Percentiles rank a stretch among this genome's conserved stretches.
Evolutionary conservation across 73 alveolate species (phyloP).

Genomic region (Paramecium sexaurelia): DNA sequence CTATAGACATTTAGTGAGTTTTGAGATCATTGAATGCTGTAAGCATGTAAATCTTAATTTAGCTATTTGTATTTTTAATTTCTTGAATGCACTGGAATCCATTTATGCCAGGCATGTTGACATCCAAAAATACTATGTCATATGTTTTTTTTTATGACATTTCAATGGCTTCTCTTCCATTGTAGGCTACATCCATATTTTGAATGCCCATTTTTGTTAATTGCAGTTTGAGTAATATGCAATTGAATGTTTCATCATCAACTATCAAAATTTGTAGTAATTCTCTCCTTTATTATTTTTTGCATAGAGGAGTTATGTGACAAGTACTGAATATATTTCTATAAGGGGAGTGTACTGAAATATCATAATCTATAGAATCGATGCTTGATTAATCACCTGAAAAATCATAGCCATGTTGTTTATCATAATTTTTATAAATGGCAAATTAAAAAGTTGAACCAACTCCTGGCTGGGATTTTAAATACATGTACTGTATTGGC

Average conservation of each 20-base stretch:
- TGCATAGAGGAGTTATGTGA: not conserved
- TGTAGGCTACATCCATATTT: not conserved
- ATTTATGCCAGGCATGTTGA: constrained; percentile 24
- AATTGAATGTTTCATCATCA: constrained; percentile 31
- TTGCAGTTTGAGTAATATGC: not conserved
- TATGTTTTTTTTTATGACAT: not conserved
- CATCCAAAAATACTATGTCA: constrained; percentile 38
- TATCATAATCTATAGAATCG: constrained; percentile 38
- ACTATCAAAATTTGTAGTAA: not conserved
- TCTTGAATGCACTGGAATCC: not conserved
- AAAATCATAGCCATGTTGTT: not conserved
- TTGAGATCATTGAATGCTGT: not conserved
- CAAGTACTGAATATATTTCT: not conserved
- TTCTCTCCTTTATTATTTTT: not conserved
- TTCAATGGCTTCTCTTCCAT: not conserved
- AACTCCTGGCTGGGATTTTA: not conserved
- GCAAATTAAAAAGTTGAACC: constrained; percentile 31
- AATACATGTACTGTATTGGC: constrained; percentile 12
- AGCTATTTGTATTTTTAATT: not conserved
- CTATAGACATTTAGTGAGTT: not conserved
- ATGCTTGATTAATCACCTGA: not conserved
- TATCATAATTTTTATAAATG: constrained; percentile 43
- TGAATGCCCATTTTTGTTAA: not conserved
- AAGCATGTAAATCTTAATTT: not conserved
- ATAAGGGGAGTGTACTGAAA: constrained; percentile 7